Percentiles rank a stretch among this genome's conserved stretches.
phyloP scores from a whole-genome alignment of 495 filamentous ascomycete genomes.

The Rhypophila decipiens region DNA sequence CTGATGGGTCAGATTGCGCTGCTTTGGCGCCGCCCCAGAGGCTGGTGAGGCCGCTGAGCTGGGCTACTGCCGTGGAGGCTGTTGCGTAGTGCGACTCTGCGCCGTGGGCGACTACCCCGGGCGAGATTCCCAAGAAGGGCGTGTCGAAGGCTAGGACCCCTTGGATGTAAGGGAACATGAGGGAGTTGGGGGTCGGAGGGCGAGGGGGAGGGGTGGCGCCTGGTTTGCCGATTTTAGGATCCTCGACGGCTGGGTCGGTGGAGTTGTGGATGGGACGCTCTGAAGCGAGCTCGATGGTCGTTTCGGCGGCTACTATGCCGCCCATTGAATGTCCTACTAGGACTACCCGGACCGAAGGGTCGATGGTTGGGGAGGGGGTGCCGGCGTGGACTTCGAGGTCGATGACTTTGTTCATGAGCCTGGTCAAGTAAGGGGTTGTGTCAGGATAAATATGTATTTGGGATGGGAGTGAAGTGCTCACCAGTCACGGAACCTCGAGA shows the following conservation, averaged over 20 bases:
- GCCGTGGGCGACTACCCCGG: conserved; percentile 80
- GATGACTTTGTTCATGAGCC: conserved; percentile 87
- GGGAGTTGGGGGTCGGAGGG: conserved; percentile 26
- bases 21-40: conserved; percentile 49
- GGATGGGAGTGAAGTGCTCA: conserved; percentile 23
- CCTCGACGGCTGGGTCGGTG: conserved; percentile 10
- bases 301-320: conserved; percentile 91
- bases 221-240: conserved; percentile 14
- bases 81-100: conserved; percentile 80
- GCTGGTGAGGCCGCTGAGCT: conserved; percentile 55
- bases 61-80: conserved; percentile 60
- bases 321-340: conserved; percentile 94
- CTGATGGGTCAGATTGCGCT: conserved; percentile 18
- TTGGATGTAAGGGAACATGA: conserved; percentile 69
- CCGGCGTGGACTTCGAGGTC: conserved; percentile 80
- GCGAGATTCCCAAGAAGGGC: conserved; percentile 84
- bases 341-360: conserved; percentile 79
- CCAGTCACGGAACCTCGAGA: conserved; percentile 82
- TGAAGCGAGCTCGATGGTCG: conserved; percentile 59
- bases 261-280: conserved; percentile 56
- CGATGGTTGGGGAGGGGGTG: conserved; percentile 81
- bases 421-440: conserved; percentile 23
- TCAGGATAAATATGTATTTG: not conserved
- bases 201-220: conserved; percentile 23
- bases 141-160: conserved; percentile 94